Percentiles rank a stretch among this genome's conserved stretches.
Evolutionary conservation across 352 stramenopile genomes (phyloP).

Genomic region (Phytopythium litorale): DNA sequence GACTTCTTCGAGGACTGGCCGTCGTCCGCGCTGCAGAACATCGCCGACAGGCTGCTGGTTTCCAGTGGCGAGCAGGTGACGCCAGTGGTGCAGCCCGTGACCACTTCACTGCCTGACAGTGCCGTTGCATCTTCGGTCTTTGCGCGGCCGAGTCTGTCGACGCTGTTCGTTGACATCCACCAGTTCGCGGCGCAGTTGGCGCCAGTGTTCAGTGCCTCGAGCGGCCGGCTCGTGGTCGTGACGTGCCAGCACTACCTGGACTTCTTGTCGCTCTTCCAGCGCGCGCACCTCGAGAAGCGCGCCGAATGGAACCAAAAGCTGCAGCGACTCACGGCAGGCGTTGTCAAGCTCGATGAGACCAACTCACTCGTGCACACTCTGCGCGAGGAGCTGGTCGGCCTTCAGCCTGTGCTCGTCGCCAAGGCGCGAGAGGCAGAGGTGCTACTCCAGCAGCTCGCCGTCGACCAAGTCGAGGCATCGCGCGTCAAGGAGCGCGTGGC

Average conservation of each 20-base stretch:
- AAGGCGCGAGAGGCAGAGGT: slow-evolving; percentile 64
- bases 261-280: slow-evolving; percentile 84
- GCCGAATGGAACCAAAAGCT: slow-evolving; percentile 37
- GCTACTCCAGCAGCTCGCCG: slow-evolving; percentile 50
- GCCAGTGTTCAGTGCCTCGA: slow-evolving; percentile 27
- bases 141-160: slow-evolving; percentile 16
- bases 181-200: slow-evolving; percentile 23
- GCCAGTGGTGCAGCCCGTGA: neutral
- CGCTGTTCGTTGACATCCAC: slow-evolving; percentile 57
- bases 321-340: slow-evolving; percentile 48
- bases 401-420: slow-evolving; percentile 71
- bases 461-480: slow-evolving; percentile 56
- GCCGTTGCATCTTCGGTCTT: slow-evolving; percentile 1
- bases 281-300: slow-evolving; percentile 64
- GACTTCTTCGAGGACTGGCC: slow-evolving; percentile 94
- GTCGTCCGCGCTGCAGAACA: slow-evolving; percentile 75
- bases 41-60: slow-evolving; percentile 57
- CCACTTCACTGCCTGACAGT: neutral
- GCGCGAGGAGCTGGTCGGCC: slow-evolving; percentile 73
- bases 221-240: slow-evolving; percentile 44
- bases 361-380: slow-evolving; percentile 57
- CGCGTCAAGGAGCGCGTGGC: slow-evolving; percentile 47
- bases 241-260: slow-evolving; percentile 90
- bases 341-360: slow-evolving; percentile 73
- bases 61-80: slow-evolving; percentile 8